phyloP scores from a whole-genome alignment of 805 yeast species.

The Candida arabinofermentans region DNA sequence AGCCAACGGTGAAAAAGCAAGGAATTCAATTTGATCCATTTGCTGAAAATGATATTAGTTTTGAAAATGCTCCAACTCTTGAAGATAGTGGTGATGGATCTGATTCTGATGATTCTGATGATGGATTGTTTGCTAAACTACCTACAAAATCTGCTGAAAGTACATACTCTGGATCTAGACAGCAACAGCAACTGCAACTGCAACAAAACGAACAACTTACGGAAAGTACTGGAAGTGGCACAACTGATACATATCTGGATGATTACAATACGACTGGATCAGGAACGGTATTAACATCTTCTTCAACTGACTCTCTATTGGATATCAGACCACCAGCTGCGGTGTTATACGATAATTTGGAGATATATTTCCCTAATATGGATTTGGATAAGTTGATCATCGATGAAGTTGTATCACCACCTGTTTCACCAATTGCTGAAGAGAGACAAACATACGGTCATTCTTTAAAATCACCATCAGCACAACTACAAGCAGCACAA shows the following conservation, averaged over 20 bases:
- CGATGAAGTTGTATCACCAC: conserved; percentile 60
- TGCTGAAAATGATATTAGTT: conserved; percentile 66
- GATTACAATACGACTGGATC: not conserved
- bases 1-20: conserved; percentile 6
- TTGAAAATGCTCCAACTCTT: conserved; percentile 66
- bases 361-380: conserved; percentile 86
- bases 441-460: conserved; percentile 1
- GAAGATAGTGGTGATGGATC: conserved; percentile 28
- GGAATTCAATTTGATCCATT: conserved; percentile 43
- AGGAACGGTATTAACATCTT: conserved; percentile 8
- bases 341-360: conserved; percentile 86
- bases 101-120: conserved; percentile 45
- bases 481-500: no score
- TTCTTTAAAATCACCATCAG: no score
- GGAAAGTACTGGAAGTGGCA: not conserved
- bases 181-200: no score
- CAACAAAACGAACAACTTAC: not conserved
- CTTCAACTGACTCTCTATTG: conserved; percentile 31
- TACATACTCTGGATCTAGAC: not conserved
- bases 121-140: conserved; percentile 57
- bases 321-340: conserved; percentile 93
- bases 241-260: conserved; percentile 5
- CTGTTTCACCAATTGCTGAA: conserved; percentile 44
- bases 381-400: conserved; percentile 90
- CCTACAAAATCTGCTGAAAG: conserved; percentile 24